Evolutionary conservation across 768 basidiomycete genomes (phyloP).

Genomic region (Leccinum rimulosum): DNA sequence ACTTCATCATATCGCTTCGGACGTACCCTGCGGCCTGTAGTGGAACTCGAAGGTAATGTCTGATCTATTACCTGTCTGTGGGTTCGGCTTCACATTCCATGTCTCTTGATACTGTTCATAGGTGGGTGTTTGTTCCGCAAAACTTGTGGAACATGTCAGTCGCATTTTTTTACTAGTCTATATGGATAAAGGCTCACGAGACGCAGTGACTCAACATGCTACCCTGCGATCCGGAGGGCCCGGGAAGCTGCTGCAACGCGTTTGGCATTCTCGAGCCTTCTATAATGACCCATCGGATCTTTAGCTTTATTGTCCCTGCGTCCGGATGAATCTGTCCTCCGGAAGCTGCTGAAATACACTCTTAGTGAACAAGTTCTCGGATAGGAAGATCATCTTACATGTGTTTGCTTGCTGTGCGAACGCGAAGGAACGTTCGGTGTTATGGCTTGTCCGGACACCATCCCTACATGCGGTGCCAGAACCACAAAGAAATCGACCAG

Average conservation of each 20-base stretch:
- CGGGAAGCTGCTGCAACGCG: slow-evolving; percentile 39
- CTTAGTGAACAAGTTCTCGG: neutral
- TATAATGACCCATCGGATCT: slow-evolving; percentile 40
- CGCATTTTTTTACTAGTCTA: neutral
- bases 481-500: slow-evolving; percentile 62
- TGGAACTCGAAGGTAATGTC: slow-evolving; percentile 67
- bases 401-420: slow-evolving; percentile 45
- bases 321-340: slow-evolving; percentile 33
- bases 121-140: slow-evolving; percentile 42
- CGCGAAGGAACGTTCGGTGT: slow-evolving; percentile 57
- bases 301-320: slow-evolving; percentile 51
- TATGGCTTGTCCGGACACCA: slow-evolving; percentile 49
- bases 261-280: slow-evolving; percentile 40
- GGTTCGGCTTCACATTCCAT: slow-evolving; percentile 50
- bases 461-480: slow-evolving; percentile 51
- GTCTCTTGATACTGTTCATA: slow-evolving; percentile 46
- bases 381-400: slow-evolving; percentile 29
- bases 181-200: slow-evolving; percentile 36
- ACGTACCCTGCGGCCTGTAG: slow-evolving; percentile 55
- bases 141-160: slow-evolving; percentile 36
- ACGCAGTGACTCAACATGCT: slow-evolving; percentile 42
- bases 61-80: slow-evolving; percentile 34
- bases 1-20: neutral
- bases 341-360: neutral
- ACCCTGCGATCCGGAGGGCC: slow-evolving; percentile 35